Evolutionary conservation across 1,284 basidiomycete genomes (phyloP), one percentile per base, ranked within the genome.

Genomic region (Tylopilus sp.): DNA sequence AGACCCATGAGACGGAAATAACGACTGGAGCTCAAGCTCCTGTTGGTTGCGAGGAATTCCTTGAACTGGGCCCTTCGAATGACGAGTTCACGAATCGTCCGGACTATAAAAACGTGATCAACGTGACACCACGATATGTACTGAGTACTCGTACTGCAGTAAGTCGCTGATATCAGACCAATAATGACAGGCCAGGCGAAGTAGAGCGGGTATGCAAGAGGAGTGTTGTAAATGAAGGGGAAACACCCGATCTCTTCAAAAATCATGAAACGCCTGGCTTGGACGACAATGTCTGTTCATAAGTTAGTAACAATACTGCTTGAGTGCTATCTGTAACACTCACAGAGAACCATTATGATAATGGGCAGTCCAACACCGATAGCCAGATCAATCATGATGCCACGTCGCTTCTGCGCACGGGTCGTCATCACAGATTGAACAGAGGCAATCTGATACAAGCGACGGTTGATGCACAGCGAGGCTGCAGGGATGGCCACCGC

Each of bases 1-100:
- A 84, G 68, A 10, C 70, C 75, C 69, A 82, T 77, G 17, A 83
- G 72, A 1, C 83, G 79, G 51, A 82, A 67, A 60, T 80, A 84
- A 1, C 75, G 76, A 42, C 54, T 64, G 13, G 61, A 53, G 8
- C 65, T 75, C 19, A 76, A 54, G 15, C 65, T 64, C 29, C 52
- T 60, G 45, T 63, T 69, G 13, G 56, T 48, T 0, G 63, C 44
- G 5, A 76, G 63, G 52, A 67, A 64, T 17, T 67, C 58, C 37
- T 54, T 61, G 57, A 75, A 74, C 25, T 72, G 64, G 2, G 57
- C 58, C 31, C 66, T 59, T 13, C 64, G 66, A 22, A 60, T 29
- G 7, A 57, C 49, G 3, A 72, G 57, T 46, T 70, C 62, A 13
- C 66, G 56, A 26, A 72, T 57, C 7, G 70, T 66, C 26, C 50